Base-by-base conservation (phyloP, 2,329 filamentous ascomycete species). In the Fusarium oxysporum region DNA sequence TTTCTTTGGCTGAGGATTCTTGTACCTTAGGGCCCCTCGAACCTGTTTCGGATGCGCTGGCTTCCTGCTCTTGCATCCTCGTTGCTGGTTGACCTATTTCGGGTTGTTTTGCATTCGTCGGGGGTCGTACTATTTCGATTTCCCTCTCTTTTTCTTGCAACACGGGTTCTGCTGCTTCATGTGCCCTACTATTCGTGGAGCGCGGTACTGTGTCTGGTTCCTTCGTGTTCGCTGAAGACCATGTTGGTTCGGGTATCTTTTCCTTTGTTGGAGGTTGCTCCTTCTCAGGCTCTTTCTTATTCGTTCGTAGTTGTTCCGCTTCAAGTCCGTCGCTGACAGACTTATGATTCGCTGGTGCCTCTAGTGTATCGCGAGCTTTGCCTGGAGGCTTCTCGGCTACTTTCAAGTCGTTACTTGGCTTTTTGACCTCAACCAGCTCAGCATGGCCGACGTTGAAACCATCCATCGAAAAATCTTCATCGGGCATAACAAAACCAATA, bases 401-500 rank as follows among this genome's bases (percentile, higher is more conserved):
- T 35, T 43, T 33, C 21, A 44, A 23, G 54, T n/a, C 33, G 32
- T 40, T 40, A 13, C 38, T 53, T 9, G 54, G 25, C 43, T 65
- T 62, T 51, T 65, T 55, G 28, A 12, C 17, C 43, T 47, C 30
- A 32, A n/a, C 21, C 25, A 54, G 50, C n/a, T 35, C 50, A 59
- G n/a, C 10, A 19, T 47, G 50, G 2, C 53, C 55, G 11, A 74
- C 66, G 43, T 75, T 76, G 17, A 76, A 72, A 6, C 65, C 55
- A 21, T 69, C 57, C 30, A 74, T 61, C 6, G 63, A 25, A 11
- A 62, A 65, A 7, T 71, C 69, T 14, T 74, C 73, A 17, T 55
- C 38, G 4, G 74, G 73, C 25, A 77, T 50, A 13, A 77, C 57
- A 50, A 83, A 84, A 6, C 85, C 85, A 56, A 87, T 80, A n/a